Base-by-base conservation (phyloP, 331 rosid species). In the Spiraea crenata region DNA sequence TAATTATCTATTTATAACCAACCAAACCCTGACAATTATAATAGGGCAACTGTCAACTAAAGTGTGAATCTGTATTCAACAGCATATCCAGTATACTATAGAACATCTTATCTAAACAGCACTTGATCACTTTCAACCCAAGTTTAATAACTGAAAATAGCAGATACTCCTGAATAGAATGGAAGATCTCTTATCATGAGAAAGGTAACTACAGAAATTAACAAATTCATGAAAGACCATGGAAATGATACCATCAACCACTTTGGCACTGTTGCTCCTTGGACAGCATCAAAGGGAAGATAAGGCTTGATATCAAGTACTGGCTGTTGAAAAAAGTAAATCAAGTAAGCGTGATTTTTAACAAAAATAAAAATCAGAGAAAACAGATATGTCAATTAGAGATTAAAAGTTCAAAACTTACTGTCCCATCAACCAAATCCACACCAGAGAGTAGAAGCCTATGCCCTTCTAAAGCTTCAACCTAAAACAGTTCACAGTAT, bases 391-490 rank as follows among this genome's bases (percentile, higher is more conserved):
- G 65, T 72, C 74, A 49, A 45, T 54, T 16, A 83, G 37, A 60
- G 52, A 81, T 42, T 54, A 78, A 59, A 74, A 82, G 63, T 49
- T 72, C 72, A 76, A 76, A 74, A 77, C 97, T 81, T 81, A 93
- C 97, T 7, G 93, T 93, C 74, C 96, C 97, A 81, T 93, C 91
- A 74, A 90, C 98, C 81, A 93, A 88, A 80, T 93, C 97, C 71
- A 80, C 96, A 63, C 99, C 95, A 77, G 99, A 91, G 45, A 93
- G 96, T 72, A 89, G 76, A 74, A 93, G 71, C 84, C 74, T 78
- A 89, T 87, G 80, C 77, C 87, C 95, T 71, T 87, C 81, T 44
- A 93, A 84, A 52, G 90, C 91, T 79, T 91, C 97, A 81, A 93
- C 86, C 99, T 93, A 51, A 59, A 25, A 25, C 1, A 82, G 70